Evolutionary conservation across 1,284 basidiomycete genomes (phyloP).

Genomic region (Thelephora terrestris): DNA sequence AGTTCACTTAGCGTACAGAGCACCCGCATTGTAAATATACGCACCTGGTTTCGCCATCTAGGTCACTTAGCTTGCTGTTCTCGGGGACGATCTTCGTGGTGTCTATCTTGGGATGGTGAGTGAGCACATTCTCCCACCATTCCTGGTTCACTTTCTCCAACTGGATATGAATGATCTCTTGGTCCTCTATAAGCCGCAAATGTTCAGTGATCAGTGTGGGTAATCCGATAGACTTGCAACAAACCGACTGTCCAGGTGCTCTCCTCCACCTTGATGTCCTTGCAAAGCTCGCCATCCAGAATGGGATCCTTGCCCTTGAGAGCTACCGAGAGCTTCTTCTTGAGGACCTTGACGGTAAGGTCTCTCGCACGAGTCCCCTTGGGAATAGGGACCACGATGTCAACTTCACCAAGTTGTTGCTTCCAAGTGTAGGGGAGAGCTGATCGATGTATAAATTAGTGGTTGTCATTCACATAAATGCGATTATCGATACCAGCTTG

Average conservation of each 20-base stretch:
- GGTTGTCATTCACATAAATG: constrained; percentile 2
- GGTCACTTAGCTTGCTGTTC: constrained; percentile 92
- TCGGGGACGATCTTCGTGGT: constrained; percentile 94
- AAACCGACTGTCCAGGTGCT: constrained; percentile 94
- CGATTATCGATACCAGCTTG: constrained; percentile 63
- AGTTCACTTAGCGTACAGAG: not conserved
- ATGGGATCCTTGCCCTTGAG: constrained; percentile 83
- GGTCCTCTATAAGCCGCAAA: constrained; percentile 54
- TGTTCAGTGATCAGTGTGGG: constrained; percentile 3
- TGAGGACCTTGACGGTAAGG: constrained; percentile 67
- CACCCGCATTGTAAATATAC: constrained; percentile 8
- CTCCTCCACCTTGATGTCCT: constrained; percentile 91
- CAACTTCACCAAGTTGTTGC: constrained; percentile 84
- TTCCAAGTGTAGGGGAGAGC: constrained; percentile 90
- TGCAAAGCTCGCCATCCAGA: constrained; percentile 84
- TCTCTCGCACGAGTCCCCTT: constrained; percentile 79
- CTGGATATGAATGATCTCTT: constrained; percentile 62
- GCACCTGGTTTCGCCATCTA: constrained; percentile 87
- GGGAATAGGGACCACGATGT: constrained; percentile 77
- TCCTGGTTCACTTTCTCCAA: constrained; percentile 85
- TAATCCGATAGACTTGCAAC: constrained; percentile 19
- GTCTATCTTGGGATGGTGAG: constrained; percentile 94
- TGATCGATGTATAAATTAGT: constrained; percentile 22
- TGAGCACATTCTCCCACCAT: constrained; percentile 98
- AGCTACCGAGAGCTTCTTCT: constrained; percentile 75